phyloP scores from a whole-genome alignment of 2,329 filamentous ascomycete species.

The Ceratocystis alfenasii region DNA sequence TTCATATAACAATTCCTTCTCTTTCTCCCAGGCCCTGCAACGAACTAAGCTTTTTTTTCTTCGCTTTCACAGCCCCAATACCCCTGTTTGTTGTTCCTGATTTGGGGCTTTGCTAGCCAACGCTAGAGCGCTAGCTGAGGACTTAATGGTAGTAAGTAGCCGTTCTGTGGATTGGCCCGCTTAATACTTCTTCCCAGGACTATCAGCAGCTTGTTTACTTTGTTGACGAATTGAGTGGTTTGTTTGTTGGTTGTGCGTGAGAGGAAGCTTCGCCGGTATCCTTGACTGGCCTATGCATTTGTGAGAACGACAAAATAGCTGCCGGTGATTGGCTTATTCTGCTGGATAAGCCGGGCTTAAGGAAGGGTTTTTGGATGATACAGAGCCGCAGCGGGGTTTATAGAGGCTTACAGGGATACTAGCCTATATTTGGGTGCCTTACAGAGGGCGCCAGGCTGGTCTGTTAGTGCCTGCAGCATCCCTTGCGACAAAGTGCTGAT shows the following conservation, averaged over 20 bases:
- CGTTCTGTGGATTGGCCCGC: not conserved
- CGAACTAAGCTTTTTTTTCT: constrained; percentile 6
- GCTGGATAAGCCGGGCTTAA: not conserved
- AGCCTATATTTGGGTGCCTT: too few species aligned
- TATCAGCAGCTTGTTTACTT: not conserved
- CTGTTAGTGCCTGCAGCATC: not conserved
- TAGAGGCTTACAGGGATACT: not conserved
- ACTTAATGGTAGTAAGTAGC: not conserved
- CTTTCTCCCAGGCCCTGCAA: not conserved
- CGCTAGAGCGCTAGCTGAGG: not conserved
- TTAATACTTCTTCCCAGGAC: not conserved
- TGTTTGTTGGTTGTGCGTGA: not conserved
- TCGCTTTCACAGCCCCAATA: not conserved
- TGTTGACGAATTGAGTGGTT: not conserved
- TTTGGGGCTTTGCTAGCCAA: not conserved
- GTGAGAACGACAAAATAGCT: not conserved
- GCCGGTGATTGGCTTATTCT: not conserved
- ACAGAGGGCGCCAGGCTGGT: not conserved
- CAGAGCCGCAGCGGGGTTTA: not conserved
- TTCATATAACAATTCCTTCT: not conserved
- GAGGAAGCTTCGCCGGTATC: not conserved
- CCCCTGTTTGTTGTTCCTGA: not conserved
- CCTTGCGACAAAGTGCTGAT: not conserved
- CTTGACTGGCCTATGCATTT: not conserved
- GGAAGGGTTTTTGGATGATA: not conserved